Evolutionary conservation across 306 rosid genomes (phyloP), one percentile per base, ranked within the genome.

Genomic region (Acacia crassicarpa): DNA sequence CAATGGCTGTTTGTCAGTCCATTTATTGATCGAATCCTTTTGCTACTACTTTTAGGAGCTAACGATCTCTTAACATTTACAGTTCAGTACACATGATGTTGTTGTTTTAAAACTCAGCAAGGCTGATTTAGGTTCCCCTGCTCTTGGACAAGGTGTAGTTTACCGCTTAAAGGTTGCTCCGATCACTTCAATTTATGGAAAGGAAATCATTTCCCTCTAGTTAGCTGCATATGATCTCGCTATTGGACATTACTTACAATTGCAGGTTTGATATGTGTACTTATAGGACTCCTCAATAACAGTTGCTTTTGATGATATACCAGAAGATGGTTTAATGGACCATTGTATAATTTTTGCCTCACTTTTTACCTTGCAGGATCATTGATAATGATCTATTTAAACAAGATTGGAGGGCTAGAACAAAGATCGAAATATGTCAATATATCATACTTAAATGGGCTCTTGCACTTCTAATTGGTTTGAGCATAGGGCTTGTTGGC

Each of bases 101-200:
- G 98, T 95, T 56, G 96, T 95, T 86, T 80, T 95, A 80, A 95
- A 88, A 89, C 97, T 92, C 72, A 95, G 91, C 86, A 95, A 93
- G 88, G 92, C 99, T 83, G 99, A 93, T 85, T 81, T 92, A 79
- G 99, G 97, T 74, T 89, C 96, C 80, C 86, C 98, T 81, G 92
- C 97, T 53, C 98, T 95, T 77, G 99, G 97, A 58, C 99, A 93
- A 89, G 99, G 99, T 73, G 98, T 95, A 17, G 99, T 93, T 84
- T 95, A 93, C 86, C 89, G 96, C 59, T 85, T 92, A 74, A 95
- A 95, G 98, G 99, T 93, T 91, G 46, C 58, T 83, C 9, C 11
- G 20, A 72, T 74, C 68, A 72, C 58, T 51, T 85, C 72, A 51
- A 69, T 30, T 56, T 79, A 71, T 61, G 74, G 68, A 17, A 66